phyloP scores from a whole-genome alignment of 2,329 filamentous ascomycete genomes.

The Aspergillus eucalypticola region DNA sequence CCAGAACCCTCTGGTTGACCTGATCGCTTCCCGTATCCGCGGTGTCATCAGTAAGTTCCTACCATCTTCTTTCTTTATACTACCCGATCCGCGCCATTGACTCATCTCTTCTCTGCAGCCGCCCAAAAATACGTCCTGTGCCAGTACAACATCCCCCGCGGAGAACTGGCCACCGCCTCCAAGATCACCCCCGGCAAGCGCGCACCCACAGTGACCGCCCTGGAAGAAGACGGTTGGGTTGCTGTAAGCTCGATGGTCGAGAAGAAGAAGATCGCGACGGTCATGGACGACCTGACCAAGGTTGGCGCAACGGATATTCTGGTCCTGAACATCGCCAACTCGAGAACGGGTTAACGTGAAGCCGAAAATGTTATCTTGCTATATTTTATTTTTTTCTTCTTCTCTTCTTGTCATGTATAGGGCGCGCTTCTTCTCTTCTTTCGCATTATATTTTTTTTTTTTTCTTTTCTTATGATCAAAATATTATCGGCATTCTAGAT shows the following conservation, averaged over 20 bases:
- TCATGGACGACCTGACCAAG: constrained; percentile 80
- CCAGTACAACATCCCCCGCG: constrained; percentile 88
- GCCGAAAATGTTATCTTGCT: too few relatives aligned
- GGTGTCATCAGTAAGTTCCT: constrained; percentile 76
- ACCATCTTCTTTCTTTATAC: not conserved
- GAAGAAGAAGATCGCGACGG: constrained; percentile 78
- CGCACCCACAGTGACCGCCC: constrained; percentile 83
- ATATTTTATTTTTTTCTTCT: constrained; percentile 1
- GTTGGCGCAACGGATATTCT: constrained; percentile 82
- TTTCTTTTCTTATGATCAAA: not conserved
- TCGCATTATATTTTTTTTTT: constrained; percentile 1
- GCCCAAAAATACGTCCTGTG: constrained; percentile 93
- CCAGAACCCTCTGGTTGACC: constrained; percentile 76
- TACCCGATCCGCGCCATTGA: not conserved
- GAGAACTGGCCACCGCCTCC: constrained; percentile 65
- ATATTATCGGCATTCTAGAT: constrained; percentile 11
- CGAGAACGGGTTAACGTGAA: constrained; percentile 55
- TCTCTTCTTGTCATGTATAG: not conserved
- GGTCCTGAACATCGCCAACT: constrained; percentile 83
- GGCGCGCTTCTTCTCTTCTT: not conserved
- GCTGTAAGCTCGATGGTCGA: constrained; percentile 94
- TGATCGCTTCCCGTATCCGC: constrained; percentile 82
- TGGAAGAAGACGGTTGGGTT: constrained; percentile 89
- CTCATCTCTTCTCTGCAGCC: constrained; percentile 46
- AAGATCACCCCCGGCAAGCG: constrained; percentile 90